Percentiles rank a stretch among this genome's conserved stretches.
Conservation (phyloP, 169 alveolate species). For the Perkinsus marinus region DNA sequence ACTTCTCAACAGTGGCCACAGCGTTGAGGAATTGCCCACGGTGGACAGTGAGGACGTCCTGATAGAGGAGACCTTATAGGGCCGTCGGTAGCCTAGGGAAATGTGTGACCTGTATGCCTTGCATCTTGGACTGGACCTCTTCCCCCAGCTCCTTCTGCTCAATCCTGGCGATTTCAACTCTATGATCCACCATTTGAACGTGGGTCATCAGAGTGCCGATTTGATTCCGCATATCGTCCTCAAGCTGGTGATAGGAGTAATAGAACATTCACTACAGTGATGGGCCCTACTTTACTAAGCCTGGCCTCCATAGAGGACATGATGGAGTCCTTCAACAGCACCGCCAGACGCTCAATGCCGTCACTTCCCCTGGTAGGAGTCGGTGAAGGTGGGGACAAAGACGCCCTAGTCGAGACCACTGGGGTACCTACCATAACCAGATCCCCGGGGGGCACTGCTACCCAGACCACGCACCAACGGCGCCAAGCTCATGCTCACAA, state of each 20-base stretch:
- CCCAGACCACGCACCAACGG: not conserved
- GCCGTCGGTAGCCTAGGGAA: too few relatives aligned
- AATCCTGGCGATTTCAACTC: not conserved
- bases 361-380: not conserved
- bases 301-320: not conserved
- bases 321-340: not conserved
- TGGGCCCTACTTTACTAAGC: not conserved
- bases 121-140: not conserved
- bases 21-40: not conserved
- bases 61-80: too few relatives aligned
- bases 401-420: not conserved
- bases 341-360: not conserved
- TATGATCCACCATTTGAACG: not conserved
- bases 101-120: not conserved
- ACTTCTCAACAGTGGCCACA: not conserved
- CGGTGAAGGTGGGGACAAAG: not conserved
- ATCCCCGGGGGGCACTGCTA: not conserved
- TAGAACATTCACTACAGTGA: not conserved
- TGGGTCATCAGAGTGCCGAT: not conserved
- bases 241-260: not conserved
- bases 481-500: not conserved
- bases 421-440: not conserved
- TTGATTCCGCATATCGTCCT: not conserved
- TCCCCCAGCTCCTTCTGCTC: not conserved
- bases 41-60: not conserved